Evolutionary conservation across 75 land plant genomes (phyloP).

Genomic region (Chamaecyparis obtusa): DNA sequence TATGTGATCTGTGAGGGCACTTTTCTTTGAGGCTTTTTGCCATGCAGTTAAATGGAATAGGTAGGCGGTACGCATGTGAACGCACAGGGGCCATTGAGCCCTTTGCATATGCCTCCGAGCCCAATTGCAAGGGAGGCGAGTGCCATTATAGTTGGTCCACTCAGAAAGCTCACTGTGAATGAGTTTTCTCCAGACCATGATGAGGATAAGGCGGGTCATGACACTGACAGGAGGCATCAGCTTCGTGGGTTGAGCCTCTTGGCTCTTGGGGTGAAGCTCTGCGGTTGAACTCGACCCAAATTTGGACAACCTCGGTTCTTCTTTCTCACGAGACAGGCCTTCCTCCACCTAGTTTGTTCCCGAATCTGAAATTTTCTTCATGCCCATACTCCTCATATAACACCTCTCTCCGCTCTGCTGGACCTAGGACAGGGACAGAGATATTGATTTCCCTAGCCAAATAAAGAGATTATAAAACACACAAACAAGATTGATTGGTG

Average conservation of each 20-base stretch:
- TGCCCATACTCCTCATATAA: constrained; percentile 14
- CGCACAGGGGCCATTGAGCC: no score
- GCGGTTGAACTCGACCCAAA: constrained; percentile 65
- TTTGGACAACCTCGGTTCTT: constrained; percentile 41
- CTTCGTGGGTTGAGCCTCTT: constrained; percentile 16
- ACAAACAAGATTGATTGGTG: no score
- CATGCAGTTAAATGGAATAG: no score
- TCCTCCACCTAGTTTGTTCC: constrained; percentile 32
- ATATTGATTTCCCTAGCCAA: no score
- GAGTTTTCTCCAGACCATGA: constrained; percentile 90
- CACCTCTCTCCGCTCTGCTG: constrained; percentile 7
- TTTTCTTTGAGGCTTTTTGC: no score
- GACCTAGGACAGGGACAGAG: background rate
- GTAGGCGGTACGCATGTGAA: no score
- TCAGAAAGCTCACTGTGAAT: no score
- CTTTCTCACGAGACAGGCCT: constrained; percentile 20
- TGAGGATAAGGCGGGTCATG: constrained; percentile 78
- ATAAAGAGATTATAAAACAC: no score
- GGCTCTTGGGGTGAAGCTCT: constrained; percentile 62
- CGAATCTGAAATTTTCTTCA: constrained; percentile 63
- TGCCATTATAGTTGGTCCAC: no score
- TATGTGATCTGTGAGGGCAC: no score
- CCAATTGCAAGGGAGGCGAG: no score
- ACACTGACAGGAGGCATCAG: constrained; percentile 85
- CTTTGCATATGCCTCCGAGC: no score